Evolutionary conservation across 345 rosid species (phyloP).

Genomic region (Lagerstroemia speciosa): DNA sequence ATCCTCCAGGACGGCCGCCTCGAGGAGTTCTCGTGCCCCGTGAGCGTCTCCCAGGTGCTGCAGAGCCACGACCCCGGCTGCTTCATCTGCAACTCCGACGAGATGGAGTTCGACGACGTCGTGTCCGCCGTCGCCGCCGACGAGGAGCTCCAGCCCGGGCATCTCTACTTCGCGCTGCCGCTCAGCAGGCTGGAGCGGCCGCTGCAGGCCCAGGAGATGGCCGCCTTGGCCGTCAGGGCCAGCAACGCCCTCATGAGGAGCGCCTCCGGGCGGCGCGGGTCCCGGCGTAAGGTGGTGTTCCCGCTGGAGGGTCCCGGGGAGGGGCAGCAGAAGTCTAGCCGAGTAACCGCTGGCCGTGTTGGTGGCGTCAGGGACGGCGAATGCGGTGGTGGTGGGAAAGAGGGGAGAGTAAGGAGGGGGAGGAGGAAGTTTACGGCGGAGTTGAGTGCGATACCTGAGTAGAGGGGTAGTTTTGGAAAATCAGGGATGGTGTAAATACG

Average conservation of each 20-base stretch:
- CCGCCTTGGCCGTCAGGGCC: constrained; percentile 46
- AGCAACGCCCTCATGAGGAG: constrained; percentile 26
- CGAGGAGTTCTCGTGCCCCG: constrained; percentile 44
- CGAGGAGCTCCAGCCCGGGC: constrained; percentile 33
- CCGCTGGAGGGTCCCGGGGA: constrained; percentile 10
- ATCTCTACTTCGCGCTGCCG: constrained; percentile 37
- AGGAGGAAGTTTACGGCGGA: constrained; percentile 18
- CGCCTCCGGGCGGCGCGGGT: constrained; percentile 8
- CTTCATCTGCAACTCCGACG: constrained; percentile 42
- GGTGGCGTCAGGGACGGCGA: constrained; percentile 10
- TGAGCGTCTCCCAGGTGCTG: constrained; percentile 38
- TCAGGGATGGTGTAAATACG: background rate
- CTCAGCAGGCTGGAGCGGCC: constrained; percentile 22
- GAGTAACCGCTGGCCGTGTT: background rate
- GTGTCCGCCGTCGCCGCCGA: constrained; percentile 24
- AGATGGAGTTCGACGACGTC: constrained; percentile 32
- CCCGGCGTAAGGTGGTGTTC: constrained; percentile 10
- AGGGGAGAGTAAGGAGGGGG: constrained; percentile 5
- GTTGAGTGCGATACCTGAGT: constrained; percentile 30
- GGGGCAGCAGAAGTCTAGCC: background rate
- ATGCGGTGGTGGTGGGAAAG: constrained; percentile 5
- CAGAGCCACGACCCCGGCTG: constrained; percentile 11
- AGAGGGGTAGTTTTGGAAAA: constrained; percentile 17
- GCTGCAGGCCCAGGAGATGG: constrained; percentile 35
- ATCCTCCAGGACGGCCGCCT: constrained; percentile 49